Evolutionary conservation across 345 rosid species (phyloP).

Genomic region (Acer yangbiense): DNA sequence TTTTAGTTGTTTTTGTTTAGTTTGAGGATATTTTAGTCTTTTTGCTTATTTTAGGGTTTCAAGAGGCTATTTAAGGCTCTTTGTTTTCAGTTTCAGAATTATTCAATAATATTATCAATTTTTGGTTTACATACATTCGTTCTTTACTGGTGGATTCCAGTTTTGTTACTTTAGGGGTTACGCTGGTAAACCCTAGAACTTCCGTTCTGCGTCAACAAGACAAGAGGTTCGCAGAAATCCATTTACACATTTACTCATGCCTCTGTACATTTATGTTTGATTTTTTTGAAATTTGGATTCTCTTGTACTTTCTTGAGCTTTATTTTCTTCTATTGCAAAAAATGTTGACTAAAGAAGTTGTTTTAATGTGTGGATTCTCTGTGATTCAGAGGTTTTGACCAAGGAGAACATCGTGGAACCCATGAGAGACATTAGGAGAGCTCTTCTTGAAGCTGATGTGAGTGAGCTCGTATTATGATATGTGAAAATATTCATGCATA

Average conservation of each 20-base stretch:
- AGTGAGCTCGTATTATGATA: slow-evolving; percentile 33
- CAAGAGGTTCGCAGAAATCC: too few relatives aligned
- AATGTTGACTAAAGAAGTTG: neutral
- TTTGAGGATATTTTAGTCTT: too few relatives aligned
- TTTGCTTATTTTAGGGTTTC: too few relatives aligned
- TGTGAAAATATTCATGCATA: neutral
- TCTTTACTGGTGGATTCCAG: too few relatives aligned
- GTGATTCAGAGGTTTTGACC: slow-evolving; percentile 75
- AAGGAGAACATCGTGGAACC: slow-evolving; percentile 95
- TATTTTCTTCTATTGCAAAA: neutral
- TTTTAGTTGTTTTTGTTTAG: too few relatives aligned
- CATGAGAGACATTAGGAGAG: slow-evolving; percentile 97
- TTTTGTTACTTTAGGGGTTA: too few relatives aligned
- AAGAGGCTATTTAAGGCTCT: too few relatives aligned
- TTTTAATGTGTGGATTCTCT: slow-evolving; percentile 16
- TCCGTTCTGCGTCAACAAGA: too few relatives aligned
- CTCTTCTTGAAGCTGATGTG: slow-evolving; percentile 98
- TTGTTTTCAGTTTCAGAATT: too few relatives aligned
- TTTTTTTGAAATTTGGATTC: neutral
- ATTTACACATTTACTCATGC: neutral
- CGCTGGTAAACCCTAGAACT: too few relatives aligned
- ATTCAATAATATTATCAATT: too few relatives aligned
- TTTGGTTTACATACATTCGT: too few relatives aligned
- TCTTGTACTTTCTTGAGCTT: slow-evolving; percentile 5
- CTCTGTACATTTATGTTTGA: neutral